phyloP scores from a whole-genome alignment of 768 basidiomycete species.

The Phaeotremella fagi region DNA sequence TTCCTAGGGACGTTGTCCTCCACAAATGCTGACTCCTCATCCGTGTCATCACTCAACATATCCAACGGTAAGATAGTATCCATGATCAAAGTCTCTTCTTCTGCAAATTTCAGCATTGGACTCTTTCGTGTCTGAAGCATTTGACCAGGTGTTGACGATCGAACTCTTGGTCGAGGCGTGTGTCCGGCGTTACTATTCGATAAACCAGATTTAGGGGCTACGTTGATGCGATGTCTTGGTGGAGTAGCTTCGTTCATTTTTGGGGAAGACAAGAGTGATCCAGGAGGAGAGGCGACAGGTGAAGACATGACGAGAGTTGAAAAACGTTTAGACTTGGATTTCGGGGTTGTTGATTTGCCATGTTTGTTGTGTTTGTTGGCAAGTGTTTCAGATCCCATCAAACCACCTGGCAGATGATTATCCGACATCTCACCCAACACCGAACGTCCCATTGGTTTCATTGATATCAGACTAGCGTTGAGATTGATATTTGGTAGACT shows the following conservation, averaged over 20 bases:
- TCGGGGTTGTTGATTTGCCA: neutral
- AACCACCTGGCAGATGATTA: no score
- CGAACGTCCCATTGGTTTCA: constrained; percentile 1
- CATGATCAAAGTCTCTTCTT: constrained; percentile 16
- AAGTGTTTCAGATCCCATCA: no score
- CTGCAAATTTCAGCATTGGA: constrained; percentile 2
- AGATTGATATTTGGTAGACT: neutral
- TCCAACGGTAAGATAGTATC: constrained; percentile 9
- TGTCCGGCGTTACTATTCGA: neutral
- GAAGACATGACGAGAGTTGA: constrained; percentile 7
- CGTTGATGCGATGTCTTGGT: neutral
- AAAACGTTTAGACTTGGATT: neutral
- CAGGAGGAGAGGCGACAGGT: neutral
- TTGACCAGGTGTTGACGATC: no score
- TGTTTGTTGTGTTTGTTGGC: no score
- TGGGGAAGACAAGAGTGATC: neutral
- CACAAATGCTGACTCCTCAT: no score
- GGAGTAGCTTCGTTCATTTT: neutral
- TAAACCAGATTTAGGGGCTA: no score
- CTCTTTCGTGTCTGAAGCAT: neutral
- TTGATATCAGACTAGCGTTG: neutral
- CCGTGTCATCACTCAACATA: no score
- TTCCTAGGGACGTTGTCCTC: no score
- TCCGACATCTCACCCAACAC: constrained; percentile 15
- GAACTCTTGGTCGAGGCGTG: neutral